These are phyloP conservation scores for Spathaspora passalidarum DNA, from an alignment of 805 yeast species.

Conservation along the genomic window DNA sequence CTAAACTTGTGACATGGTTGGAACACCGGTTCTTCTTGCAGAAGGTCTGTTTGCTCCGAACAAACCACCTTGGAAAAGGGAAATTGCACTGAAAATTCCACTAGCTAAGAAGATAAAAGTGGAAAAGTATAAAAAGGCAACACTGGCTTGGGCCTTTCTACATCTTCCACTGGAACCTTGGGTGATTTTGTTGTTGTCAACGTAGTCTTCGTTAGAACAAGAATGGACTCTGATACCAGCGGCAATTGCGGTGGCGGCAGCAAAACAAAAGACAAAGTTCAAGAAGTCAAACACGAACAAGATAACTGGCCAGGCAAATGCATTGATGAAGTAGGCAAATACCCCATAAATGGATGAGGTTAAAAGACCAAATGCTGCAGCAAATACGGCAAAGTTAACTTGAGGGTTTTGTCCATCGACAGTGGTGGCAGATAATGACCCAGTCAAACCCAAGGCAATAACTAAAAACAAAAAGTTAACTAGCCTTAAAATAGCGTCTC, in stretches of 20 bases:
- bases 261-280: conserved; percentile 86
- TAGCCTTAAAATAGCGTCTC: conserved; percentile 73
- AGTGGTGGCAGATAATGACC: conserved; percentile 75
- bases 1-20: conserved; percentile 87
- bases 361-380: conserved; percentile 81
- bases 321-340: conserved; percentile 70
- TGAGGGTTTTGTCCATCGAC: conserved; percentile 58
- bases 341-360: conserved; percentile 79
- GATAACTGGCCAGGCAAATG: conserved; percentile 84
- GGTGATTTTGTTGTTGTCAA: conserved; percentile 62
- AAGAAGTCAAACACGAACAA: conserved; percentile 76
- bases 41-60: conserved; percentile 39
- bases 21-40: conserved; percentile 76
- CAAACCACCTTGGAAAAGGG: conserved; percentile 52
- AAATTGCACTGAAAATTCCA: conserved; percentile 55
- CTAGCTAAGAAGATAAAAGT: conserved; percentile 73
- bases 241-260: conserved; percentile 94
- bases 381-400: conserved; percentile 84
- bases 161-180: conserved; percentile 84
- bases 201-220: conserved; percentile 66
- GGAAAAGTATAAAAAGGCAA: conserved; percentile 82
- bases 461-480: conserved; percentile 73
- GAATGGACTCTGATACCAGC: conserved; percentile 86
- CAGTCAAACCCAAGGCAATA: conserved; percentile 82
- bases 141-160: conserved; percentile 87